phyloP scores from a whole-genome alignment of 441 rosid species.

The Gossypium lobatum region DNA sequence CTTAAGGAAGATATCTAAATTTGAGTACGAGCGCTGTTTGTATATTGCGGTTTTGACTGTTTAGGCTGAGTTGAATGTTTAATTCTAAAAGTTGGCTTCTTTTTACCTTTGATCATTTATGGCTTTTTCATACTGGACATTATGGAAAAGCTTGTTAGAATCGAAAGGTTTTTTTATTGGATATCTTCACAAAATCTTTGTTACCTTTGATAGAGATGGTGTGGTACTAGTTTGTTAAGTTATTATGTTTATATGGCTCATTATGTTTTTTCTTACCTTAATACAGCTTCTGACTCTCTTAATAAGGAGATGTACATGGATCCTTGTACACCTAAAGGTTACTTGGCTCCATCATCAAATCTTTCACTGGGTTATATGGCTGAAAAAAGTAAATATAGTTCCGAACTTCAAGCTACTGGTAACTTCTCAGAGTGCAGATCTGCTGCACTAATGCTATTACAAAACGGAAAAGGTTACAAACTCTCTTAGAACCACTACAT shows the following conservation, averaged over 20 bases:
- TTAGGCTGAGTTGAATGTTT: neutral
- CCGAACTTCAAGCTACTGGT: slow-evolving; percentile 50
- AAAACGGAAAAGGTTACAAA: slow-evolving; percentile 60
- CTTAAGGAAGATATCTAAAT: neutral
- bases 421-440: slow-evolving; percentile 89
- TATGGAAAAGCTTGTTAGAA: neutral
- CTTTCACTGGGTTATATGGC: slow-evolving; percentile 39
- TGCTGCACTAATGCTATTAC: slow-evolving; percentile 51
- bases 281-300: slow-evolving; percentile 43
- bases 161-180: neutral
- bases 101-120: neutral
- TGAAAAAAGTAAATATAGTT: slow-evolving; percentile 26
- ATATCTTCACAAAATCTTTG: neutral
- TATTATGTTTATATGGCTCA: neutral
- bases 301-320: slow-evolving; percentile 34
- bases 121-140: neutral
- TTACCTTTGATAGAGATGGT: neutral
- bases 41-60: neutral
- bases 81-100: neutral
- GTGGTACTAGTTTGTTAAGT: neutral
- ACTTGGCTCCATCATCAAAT: slow-evolving; percentile 29
- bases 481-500: slow-evolving; percentile 4
- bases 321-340: slow-evolving; percentile 88
- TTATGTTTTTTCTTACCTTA: neutral
- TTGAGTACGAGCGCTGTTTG: neutral